Base-by-base conservation (phyloP, 2,329 filamentous ascomycete genomes). In the Lasiodiplodia theobromae region DNA sequence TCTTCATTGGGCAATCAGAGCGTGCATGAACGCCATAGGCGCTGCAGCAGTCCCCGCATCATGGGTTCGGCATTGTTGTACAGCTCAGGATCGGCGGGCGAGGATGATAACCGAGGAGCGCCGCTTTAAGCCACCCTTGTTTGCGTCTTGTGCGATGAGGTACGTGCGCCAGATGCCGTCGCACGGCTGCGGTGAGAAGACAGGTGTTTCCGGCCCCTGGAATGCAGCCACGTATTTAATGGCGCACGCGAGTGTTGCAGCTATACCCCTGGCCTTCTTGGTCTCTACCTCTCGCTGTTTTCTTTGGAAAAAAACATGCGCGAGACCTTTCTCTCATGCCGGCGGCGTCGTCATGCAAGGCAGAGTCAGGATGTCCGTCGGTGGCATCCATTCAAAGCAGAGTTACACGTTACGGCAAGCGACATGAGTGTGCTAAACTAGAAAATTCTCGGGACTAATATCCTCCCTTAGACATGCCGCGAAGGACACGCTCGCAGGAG, bases 221-320 rank as follows among this genome's bases (percentile, higher is more conserved):
- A 34, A 34, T 37, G 53, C 28, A 56, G 53, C 53, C 53, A 56
- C 53, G 53, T 56, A 56, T 56, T 56, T 56, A 56, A 56, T n/a
- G 5, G 53, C 53, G 31, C 18, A 47, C 25, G 53, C 51, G 18
- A 2, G 23, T 56, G 53, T 37, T 56, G 53, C 25, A n/a, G 53
- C 8, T 8, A 31, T n/a, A 56, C 53, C 53, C 53, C 31, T 34
- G 53, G 31, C 53, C 14, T 7, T 37, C 14, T 4, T 21, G 40
- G 16, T 16, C n/a, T 31, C 52, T 16, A 52, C 52, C 12, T 8
- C 16, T 16, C 25, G 52, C 53, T 34, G 28, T 56, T n/a, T 4
- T 12, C 31, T 31, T n/a, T 4, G 53, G 28, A 18, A n/a, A 37
- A 37, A 37, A n/a, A 34, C 25, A 56, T 56, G 53, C 53, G 25